phyloP scores from a whole-genome alignment of 1,139 yeast genomes.

The Blastobotrys arbuscula region DNA sequence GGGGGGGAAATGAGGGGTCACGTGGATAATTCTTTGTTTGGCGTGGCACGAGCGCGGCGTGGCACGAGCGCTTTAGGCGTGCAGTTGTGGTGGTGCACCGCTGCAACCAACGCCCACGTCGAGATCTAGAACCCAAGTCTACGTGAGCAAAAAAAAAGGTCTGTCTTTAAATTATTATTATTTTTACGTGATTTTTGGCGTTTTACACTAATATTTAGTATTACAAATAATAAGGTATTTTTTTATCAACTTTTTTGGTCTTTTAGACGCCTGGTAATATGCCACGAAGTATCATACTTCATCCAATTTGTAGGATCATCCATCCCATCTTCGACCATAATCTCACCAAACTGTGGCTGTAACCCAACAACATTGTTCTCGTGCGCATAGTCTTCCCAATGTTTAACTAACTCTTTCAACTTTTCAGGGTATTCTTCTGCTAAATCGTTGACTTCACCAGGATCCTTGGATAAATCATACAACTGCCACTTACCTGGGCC shows the following conservation, averaged over 20 bases:
- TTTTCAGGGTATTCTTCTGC: conserved; percentile 34
- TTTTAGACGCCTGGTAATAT: not conserved
- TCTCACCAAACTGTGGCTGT: not conserved
- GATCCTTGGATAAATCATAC: conserved; percentile 41
- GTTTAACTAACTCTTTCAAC: conserved; percentile 39
- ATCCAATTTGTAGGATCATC: conserved; percentile 5
- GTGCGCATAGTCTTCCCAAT: conserved; percentile 50
- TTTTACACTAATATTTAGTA: too few relatives aligned
- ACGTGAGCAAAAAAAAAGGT: too few relatives aligned
- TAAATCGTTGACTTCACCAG: conserved; percentile 46
- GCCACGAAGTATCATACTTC: conserved; percentile 6
- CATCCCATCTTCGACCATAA: conserved; percentile 1
- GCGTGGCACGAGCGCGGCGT: too few relatives aligned
- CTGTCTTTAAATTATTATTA: too few relatives aligned
- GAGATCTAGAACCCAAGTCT: too few relatives aligned
- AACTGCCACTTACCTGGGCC: conserved; percentile 46
- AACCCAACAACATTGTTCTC: conserved; percentile 43
- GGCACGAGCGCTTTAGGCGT: too few relatives aligned
- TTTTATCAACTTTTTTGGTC: not conserved
- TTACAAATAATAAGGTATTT: too few relatives aligned
- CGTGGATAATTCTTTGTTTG: too few relatives aligned
- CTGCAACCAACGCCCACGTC: too few relatives aligned
- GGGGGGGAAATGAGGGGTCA: too few relatives aligned
- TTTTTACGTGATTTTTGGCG: too few relatives aligned
- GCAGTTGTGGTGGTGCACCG: too few relatives aligned